Base-by-base conservation (phyloP, 1,284 basidiomycete species). In the Neotropicomus parvogracilis region DNA sequence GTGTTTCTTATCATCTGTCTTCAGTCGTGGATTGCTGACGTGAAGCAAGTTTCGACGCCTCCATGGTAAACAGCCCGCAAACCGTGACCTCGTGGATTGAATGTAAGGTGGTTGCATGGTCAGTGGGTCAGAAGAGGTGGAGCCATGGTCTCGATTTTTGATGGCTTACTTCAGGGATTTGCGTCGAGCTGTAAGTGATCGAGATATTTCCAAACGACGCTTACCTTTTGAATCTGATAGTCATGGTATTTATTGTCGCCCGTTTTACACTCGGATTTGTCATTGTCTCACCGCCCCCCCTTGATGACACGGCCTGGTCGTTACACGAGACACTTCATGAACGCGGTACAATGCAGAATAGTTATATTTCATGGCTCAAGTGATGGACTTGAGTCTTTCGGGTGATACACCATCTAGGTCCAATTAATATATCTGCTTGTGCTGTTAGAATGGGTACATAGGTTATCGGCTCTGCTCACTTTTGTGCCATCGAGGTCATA, bases 41-140 rank as follows among this genome's bases (percentile, higher is more conserved):
- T 2, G 1, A 24, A n/a, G 7, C 40, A 46, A 60, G 54, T 0
- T 54, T 50, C 14, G 57, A 54, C 9, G n/a, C 36, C 5, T 42
- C 52, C 14, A 48, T 50, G 55, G 6, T 58, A 4, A 58, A 49
- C 26, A 52, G 49, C 7, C 14, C 60, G 27, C 56, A 60, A 24
- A 52, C 56, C 3, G 56, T 58, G 1, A 31, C 55, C 9, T 55
- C 56, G 8, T 58, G 56, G 58, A 13, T 58, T 11, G 49, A 59
- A 40, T 60, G 56, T 60, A 19, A 40, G 35, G 5, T 24, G 24
- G 31, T 3, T 57, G 0, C 14, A 4, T 5, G 3, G 2, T 14
- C 20, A 2, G 17, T 37, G 7, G n/a, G n/a, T 10, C 14, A 6
- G 7, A 27, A 24, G 1, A 2, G 6, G 32, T 3, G 54, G 57